phyloP scores from a whole-genome alignment of 164 flowering plant species.

The grape (Vitis vinifera) region ASM3070453v1 NC_081820.1:8320501-8321000 shows the following conservation, averaged over 20 bases:
- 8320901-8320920: conserved; percentile 78
- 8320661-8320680: no score
- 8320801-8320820: conserved; percentile 2
- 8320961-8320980: neutral
- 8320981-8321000: neutral
- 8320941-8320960: neutral
- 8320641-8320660: no score
- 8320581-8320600: no score
- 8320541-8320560: no score
- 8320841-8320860: conserved; percentile 90
- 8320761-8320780: neutral
- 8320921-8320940: neutral
- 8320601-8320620: no score
- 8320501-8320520: no score
- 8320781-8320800: neutral
- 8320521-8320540: no score
- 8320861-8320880: conserved; percentile 99
- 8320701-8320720: neutral
- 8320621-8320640: no score
- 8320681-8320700: neutral
- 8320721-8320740: neutral
- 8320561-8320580: no score
- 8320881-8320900: conserved; percentile 88
- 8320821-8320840: conserved; percentile 70
- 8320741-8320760: neutral